Evolutionary conservation across 768 basidiomycete genomes (phyloP).

Genomic region (Gautieria morchelliformis): DNA sequence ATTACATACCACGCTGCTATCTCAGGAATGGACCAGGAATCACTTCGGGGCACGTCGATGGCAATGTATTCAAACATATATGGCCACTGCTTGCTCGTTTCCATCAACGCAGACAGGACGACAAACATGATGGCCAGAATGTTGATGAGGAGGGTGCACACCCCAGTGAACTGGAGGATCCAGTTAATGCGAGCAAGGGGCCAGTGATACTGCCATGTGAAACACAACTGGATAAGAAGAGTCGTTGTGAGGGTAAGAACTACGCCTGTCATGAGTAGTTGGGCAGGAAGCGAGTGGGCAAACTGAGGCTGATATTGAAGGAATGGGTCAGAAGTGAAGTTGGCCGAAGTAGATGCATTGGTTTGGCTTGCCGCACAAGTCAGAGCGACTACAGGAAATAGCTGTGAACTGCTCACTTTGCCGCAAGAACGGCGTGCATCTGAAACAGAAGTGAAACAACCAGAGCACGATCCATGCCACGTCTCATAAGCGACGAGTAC

Average conservation of each 20-base stretch:
- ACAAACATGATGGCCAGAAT: conserved; percentile 70
- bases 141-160: conserved; percentile 68
- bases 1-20: conserved; percentile 77
- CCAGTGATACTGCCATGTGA: conserved; percentile 95
- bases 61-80: conserved; percentile 94
- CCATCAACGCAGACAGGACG: conserved; percentile 48
- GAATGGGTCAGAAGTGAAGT: conserved; percentile 51
- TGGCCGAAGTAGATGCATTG: background rate
- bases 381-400: background rate
- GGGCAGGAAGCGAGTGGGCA: conserved; percentile 81
- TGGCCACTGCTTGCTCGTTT: conserved; percentile 74
- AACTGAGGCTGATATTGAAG: conserved; percentile 71
- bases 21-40: conserved; percentile 54
- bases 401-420: background rate
- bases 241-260: conserved; percentile 76
- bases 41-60: conserved; percentile 59
- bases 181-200: conserved; percentile 91
- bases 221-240: conserved; percentile 84
- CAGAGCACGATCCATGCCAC: background rate
- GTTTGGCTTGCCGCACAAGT: background rate
- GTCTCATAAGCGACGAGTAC: background rate
- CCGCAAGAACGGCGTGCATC: background rate
- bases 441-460: background rate
- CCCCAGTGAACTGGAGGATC: conserved; percentile 77
- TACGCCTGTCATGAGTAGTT: conserved; percentile 79